phyloP scores from a whole-genome alignment of 2,329 filamentous ascomycete species.

The Grosmannia huntii region DNA sequence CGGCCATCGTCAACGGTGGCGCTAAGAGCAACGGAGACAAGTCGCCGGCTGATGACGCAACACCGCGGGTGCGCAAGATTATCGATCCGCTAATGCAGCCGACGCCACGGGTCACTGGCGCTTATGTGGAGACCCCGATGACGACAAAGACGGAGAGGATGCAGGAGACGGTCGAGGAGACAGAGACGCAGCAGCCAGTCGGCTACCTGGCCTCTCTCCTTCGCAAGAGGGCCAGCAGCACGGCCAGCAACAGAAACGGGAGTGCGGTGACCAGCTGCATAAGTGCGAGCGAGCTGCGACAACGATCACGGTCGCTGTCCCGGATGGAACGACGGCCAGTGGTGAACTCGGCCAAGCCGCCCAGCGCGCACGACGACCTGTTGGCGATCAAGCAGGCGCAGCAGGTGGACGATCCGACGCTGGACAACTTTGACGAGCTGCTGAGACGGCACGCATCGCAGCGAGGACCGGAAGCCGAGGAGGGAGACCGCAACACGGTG shows the following conservation, averaged over 20 bases:
- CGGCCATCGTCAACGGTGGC: constrained; percentile 6
- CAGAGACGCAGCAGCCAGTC: not conserved
- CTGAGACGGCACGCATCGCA: constrained; percentile 21
- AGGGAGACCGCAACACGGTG: constrained; percentile 8
- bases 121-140: constrained; percentile 43
- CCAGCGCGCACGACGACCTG: constrained; percentile 43
- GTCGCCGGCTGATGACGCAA: constrained; percentile 15
- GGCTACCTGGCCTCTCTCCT: not conserved
- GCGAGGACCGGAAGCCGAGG: constrained; percentile 14
- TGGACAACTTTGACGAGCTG: constrained; percentile 44
- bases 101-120: constrained; percentile 41
- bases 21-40: not conserved
- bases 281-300: constrained; percentile 18
- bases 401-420: constrained; percentile 41
- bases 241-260: not conserved
- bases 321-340: constrained; percentile 31
- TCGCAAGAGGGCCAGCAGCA: constrained; percentile 10
- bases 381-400: constrained; percentile 37
- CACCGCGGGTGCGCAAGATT: constrained; percentile 30
- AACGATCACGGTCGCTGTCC: constrained; percentile 26
- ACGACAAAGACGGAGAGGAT: constrained; percentile 27
- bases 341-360: constrained; percentile 39
- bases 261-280: not conserved
- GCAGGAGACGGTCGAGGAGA: constrained; percentile 2
- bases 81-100: constrained; percentile 34